A percentile compares a stretch with the other conserved stretches of the same genome.
Conservation (phyloP, 1,139 yeast species). For the Geotrichum fermentans region DNA sequence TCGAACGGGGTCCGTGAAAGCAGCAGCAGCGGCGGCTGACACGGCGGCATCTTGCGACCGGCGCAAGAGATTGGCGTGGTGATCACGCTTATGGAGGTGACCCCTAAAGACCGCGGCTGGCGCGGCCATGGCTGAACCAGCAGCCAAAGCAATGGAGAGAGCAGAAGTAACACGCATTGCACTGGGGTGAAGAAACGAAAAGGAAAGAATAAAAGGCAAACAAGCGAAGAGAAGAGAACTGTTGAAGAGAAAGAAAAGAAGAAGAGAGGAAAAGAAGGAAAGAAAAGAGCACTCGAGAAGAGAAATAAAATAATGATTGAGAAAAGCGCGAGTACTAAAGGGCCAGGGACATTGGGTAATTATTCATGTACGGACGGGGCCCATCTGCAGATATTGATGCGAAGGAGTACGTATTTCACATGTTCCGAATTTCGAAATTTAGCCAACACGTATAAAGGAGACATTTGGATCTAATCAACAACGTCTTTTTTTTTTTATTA, state of each 20-base stretch:
- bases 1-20: neutral
- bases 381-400: no score
- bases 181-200: neutral
- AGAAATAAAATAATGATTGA: neutral
- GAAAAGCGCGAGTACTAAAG: neutral
- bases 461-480: neutral
- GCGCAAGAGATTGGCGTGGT: slow-evolving; percentile 3
- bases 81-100: slow-evolving; percentile 12
- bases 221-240: neutral
- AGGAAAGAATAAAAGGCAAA: neutral
- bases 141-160: slow-evolving; percentile 15
- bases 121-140: slow-evolving; percentile 20
- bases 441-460: neutral
- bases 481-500: neutral
- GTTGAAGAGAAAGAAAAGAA: neutral
- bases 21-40: neutral
- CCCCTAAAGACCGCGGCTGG: slow-evolving; percentile 17
- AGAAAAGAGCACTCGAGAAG: no score
- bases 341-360: neutral
- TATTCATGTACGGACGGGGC: no score
- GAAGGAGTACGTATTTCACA: no score
- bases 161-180: slow-evolving; percentile 6
- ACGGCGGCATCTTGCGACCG: neutral
- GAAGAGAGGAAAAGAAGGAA: neutral
- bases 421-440: no score